phyloP scores from a whole-genome alignment of 192 early-diverging fungal genomes.

The Geranomyces variabilis region DNA sequence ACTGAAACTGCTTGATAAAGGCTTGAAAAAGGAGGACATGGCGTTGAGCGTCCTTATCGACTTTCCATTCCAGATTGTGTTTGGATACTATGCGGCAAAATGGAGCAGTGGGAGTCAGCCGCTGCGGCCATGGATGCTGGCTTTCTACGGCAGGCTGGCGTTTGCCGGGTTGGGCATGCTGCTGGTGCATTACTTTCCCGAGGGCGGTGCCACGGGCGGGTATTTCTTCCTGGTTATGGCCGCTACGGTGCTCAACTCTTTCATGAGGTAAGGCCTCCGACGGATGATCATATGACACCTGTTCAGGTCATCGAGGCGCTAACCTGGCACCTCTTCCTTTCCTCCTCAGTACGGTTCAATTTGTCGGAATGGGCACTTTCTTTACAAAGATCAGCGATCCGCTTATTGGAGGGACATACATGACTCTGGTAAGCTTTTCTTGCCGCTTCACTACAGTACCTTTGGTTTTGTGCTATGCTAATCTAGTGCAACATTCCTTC shows the following conservation, averaged over 20 bases:
- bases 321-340: not conserved
- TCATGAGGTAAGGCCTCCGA: conserved; percentile 61
- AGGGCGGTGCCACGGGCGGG: conserved; percentile 57
- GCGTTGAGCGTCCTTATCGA: conserved; percentile 89
- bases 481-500: not conserved
- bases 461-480: no score
- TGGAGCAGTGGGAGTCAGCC: conserved; percentile 90
- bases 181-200: conserved; percentile 80
- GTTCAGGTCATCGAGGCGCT: not conserved
- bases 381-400: conserved; percentile 96
- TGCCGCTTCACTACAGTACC: no score
- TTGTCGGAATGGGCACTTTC: conserved; percentile 94
- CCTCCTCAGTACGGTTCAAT: conserved; percentile 80
- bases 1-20: conserved; percentile 92
- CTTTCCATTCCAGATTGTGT: conserved; percentile 94
- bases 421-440: conserved; percentile 50
- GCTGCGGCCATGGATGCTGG: conserved; percentile 88
- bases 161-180: conserved; percentile 83
- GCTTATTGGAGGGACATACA: conserved; percentile 78
- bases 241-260: conserved; percentile 80
- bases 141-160: conserved; percentile 81
- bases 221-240: conserved; percentile 83
- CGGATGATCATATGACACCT: not conserved
- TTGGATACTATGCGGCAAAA: conserved; percentile 96
- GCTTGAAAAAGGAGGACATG: conserved; percentile 93